Conservation (phyloP, 768 basidiomycete species). For the Suillus clintonianus region DNA sequence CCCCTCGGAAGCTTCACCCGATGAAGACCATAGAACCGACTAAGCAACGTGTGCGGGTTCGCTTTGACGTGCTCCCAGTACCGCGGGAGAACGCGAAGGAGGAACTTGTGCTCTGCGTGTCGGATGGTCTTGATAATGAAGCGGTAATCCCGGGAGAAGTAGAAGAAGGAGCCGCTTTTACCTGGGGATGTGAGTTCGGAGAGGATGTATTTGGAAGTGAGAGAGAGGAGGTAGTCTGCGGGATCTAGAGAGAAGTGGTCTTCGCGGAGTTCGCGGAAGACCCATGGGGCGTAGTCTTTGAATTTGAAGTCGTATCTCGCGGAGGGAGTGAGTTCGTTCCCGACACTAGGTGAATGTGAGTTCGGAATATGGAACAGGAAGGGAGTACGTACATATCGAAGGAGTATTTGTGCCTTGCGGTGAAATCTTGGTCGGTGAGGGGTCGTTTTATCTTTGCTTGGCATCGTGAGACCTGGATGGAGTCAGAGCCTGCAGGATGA, state of each 20-base stretch:
- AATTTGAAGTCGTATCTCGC: slow-evolving; percentile 99
- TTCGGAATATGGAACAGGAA: background rate
- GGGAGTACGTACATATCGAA: slow-evolving; percentile 82
- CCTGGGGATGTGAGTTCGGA: slow-evolving; percentile 98
- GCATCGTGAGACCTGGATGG: slow-evolving; percentile 82
- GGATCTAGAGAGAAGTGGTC: slow-evolving; percentile 95
- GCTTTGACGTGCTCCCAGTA: slow-evolving; percentile 85
- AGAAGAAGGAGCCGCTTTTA: slow-evolving; percentile 99
- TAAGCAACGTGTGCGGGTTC: slow-evolving; percentile 93
- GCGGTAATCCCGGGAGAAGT: slow-evolving; percentile 97
- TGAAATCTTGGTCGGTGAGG: slow-evolving; percentile 84
- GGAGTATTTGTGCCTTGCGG: slow-evolving; percentile 88
- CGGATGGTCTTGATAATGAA: slow-evolving; percentile 99
- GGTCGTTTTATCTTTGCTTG: slow-evolving; percentile 92
- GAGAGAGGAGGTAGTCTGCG: slow-evolving; percentile 93
- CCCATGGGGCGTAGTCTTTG: slow-evolving; percentile 98
- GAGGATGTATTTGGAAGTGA: slow-evolving; percentile 96
- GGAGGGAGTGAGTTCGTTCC: slow-evolving; percentile 97
- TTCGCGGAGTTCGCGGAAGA: slow-evolving; percentile 94
- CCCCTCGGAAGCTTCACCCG: slow-evolving; percentile 95
- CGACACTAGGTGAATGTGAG: slow-evolving; percentile 57
- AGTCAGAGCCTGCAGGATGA: slow-evolving; percentile 14
- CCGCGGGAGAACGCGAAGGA: slow-evolving; percentile 77
- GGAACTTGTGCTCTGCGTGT: slow-evolving; percentile 91
- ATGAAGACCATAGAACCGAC: slow-evolving; percentile 95